Evolutionary conservation across 495 filamentous ascomycete species (phyloP).

Genomic region (Letharia columbiana): DNA sequence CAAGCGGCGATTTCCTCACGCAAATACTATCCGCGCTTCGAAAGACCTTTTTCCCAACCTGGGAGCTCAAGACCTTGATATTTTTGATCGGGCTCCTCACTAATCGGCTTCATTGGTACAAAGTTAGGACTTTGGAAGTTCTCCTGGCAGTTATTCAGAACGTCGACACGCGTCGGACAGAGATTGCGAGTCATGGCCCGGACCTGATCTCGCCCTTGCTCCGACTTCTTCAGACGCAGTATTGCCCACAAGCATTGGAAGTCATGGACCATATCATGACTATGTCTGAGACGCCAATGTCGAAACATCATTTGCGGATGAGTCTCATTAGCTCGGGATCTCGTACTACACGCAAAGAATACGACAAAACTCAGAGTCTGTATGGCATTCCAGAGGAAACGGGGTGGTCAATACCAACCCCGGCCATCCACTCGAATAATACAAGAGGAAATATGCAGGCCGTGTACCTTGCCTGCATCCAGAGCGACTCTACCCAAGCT

Average conservation of each 20-base stretch:
- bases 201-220: conserved; percentile 92
- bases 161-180: conserved; percentile 85
- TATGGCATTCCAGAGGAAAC: conserved; percentile 95
- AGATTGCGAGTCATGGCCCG: conserved; percentile 84
- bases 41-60: conserved; percentile 69
- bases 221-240: conserved; percentile 83
- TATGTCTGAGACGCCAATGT: conserved; percentile 86
- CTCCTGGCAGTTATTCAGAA: conserved; percentile 78
- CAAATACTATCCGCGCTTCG: conserved; percentile 70
- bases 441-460: conserved; percentile 92
- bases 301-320: conserved; percentile 90
- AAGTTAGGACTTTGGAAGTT: conserved; percentile 82
- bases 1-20: conserved; percentile 65
- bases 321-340: conserved; percentile 83
- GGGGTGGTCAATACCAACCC: conserved; percentile 93
- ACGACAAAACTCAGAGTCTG: conserved; percentile 84
- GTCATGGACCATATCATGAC: conserved; percentile 92
- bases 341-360: conserved; percentile 80
- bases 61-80: conserved; percentile 74
- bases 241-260: conserved; percentile 81
- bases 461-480: conserved; percentile 81
- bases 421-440: conserved; percentile 72
- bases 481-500: conserved; percentile 49
- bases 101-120: conserved; percentile 81
- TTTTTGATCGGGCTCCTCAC: conserved; percentile 89